Base-by-base conservation (phyloP, 148 eudicot species). In the Fagopyrum esculentum region DNA sequence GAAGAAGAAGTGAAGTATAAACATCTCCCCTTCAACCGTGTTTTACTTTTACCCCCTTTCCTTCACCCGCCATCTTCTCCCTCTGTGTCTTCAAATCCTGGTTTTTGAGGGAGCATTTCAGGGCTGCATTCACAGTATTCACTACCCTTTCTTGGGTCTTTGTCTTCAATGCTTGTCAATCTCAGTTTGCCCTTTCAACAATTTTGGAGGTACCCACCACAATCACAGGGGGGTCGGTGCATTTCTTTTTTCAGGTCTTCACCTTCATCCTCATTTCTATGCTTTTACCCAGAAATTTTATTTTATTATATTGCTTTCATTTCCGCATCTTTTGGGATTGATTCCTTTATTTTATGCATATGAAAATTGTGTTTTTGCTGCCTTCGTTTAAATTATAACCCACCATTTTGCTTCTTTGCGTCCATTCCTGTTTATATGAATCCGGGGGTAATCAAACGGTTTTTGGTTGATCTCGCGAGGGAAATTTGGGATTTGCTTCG, bases 1-100 rank as follows among this genome's bases (percentile, higher is more conserved):
- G 17, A 55, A 55, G 22, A 55, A 55, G 40, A 35, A 35, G 2
- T 35, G 40, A 35, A 35, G 2, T 35, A 55, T 55, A 55, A 55
- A 55, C 60, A 55, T 55, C 60, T 17, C 22, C 22, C 60, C 60
- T 16, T n/a, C 16, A 55, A 55, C 60, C 6, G 60, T n/a, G 60
- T 16, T 55, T 16, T n/a, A 55, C 26, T 60, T 60, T 60, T 19
- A 4, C 66, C 40, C 66, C 66, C 66, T 60, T 60, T 60, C 40
- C 66, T 60, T 60, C 13, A 0, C 66, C 66, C 66, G 66, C 66
- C 66, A 60, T 60, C 66, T 60, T 60, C 66, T 60, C 66, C 26
- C 40, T 60, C 3, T 8, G 40, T 60, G 66, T 60, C 66, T 60
- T 26, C 66, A 60, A 26, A 60, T 10, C 9, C 63, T 57, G 57